phyloP scores from a whole-genome alignment of 176 grass and related monocot species.

The Guadua angustifolia region DNA sequence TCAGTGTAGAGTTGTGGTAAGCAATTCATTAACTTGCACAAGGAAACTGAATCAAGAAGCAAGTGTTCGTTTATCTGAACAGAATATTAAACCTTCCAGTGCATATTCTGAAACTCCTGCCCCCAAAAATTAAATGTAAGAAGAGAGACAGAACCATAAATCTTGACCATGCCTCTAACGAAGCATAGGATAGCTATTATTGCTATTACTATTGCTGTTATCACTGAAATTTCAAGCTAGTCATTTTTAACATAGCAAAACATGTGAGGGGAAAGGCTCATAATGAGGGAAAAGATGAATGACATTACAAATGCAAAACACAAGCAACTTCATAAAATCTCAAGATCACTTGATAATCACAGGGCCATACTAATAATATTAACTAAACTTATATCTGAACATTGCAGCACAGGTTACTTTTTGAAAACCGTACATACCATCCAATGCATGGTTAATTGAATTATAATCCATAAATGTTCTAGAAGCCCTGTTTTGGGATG shows the following conservation, averaged over 20 bases:
- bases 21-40: conserved; percentile 24
- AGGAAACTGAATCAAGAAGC: conserved; percentile 27
- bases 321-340: not conserved
- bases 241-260: not conserved
- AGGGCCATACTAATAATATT: conserved; percentile 5
- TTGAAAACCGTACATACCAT: conserved; percentile 67
- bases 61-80: too few species aligned
- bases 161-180: not conserved
- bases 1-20: not conserved
- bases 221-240: not conserved
- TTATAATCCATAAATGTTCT: conserved; percentile 97
- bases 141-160: not conserved
- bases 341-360: not conserved
- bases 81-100: too few species aligned
- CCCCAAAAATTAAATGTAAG: conserved; percentile 22
- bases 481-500: conserved; percentile 75
- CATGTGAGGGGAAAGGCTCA: not conserved
- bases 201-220: not conserved
- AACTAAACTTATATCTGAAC: not conserved
- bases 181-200: not conserved
- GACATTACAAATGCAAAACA: conserved; percentile 18
- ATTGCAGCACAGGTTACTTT: not conserved
- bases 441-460: conserved; percentile 91
- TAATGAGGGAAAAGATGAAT: not conserved
- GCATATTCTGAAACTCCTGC: conserved; percentile 18